Base-by-base conservation (phyloP, 805 yeast genomes). In the Candida awuae region DNA sequence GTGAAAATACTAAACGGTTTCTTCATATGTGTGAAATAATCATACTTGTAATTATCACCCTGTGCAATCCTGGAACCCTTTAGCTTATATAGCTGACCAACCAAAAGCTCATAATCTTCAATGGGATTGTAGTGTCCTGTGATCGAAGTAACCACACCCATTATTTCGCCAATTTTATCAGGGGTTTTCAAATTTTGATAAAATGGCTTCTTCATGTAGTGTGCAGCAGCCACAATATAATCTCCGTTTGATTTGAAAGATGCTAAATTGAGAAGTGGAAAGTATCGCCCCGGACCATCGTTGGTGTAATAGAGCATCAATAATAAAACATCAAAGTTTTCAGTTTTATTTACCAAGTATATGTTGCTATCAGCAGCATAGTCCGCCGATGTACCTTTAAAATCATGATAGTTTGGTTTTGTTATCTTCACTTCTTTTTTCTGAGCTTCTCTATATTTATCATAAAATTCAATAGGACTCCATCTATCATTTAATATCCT, bases 161-260 rank as follows among this genome's bases (percentile, higher is more conserved):
- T 55, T 26, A 49, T 57, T 14, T 41, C 38, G 29, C 53, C 55
- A 39, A 47, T 54, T 31, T 53, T 44, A 37, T 57, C 62, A n/a
- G 58, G 47, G 43, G 48, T 57, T 30, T 69, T 65, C 41, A 67
- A 65, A 8, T 70, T 66, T 56, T 77, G 82, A 50, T 77, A 76
- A 47, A 66, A 76, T 1, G 69, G 65, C 37, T 68, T 54, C 3
- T 63, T 59, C 34, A 70, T 61, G 14, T 70, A 70, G 32, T 68
- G 65, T 7, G 86, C 82, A 2, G 87, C 83, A 0, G 87, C 84
- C 39, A 79, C 62, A 41, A 79, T 77, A 0, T 88, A 80, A 47
- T 81, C 90, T 52, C 81, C 82, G 54, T 82, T 88, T 33, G 88
- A 88, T 59, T 79, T 84, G 8, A 88, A 88, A 4, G 70, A 72